These are phyloP conservation scores for Gleditsia sinensis DNA, from an alignment of 306 rosid genomes.

Conservation along the genomic window DNA sequence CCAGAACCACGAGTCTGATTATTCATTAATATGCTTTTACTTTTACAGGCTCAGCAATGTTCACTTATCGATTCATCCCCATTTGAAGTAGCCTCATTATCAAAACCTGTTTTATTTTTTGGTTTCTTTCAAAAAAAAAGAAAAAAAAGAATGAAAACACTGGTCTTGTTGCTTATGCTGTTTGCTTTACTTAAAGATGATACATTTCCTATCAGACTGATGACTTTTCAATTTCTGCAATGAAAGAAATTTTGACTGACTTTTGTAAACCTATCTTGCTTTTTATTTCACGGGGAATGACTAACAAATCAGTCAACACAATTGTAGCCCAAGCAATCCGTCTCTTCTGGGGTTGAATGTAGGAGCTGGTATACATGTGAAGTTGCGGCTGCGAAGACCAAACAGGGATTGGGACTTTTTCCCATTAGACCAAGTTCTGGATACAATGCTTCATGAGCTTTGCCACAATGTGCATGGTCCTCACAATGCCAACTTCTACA, in stretches of 20 bases:
- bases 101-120: neutral
- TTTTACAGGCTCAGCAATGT: neutral
- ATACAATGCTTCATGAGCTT: constrained; percentile 98
- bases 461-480: constrained; percentile 83
- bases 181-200: neutral
- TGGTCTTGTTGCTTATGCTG: neutral
- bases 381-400: constrained; percentile 80
- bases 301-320: constrained; percentile 13
- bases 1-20: neutral
- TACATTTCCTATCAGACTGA: neutral
- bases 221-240: constrained; percentile 5
- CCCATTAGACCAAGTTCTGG: constrained; percentile 76
- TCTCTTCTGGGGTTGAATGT: constrained; percentile 80
- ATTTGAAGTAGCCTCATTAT: neutral
- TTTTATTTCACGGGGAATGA: constrained; percentile 16
- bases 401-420: constrained; percentile 69
- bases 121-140: neutral
- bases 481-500: constrained; percentile 85
- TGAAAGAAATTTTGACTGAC: neutral
- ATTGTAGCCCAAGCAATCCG: constrained; percentile 72
- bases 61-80: neutral
- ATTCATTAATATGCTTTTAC: neutral
- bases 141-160: neutral
- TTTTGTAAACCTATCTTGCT: neutral
- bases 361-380: constrained; percentile 74